These are phyloP conservation scores for Sporothrix euskadiensis DNA, from an alignment of 2,329 filamentous ascomycete species.

Conservation along the genomic window DNA sequence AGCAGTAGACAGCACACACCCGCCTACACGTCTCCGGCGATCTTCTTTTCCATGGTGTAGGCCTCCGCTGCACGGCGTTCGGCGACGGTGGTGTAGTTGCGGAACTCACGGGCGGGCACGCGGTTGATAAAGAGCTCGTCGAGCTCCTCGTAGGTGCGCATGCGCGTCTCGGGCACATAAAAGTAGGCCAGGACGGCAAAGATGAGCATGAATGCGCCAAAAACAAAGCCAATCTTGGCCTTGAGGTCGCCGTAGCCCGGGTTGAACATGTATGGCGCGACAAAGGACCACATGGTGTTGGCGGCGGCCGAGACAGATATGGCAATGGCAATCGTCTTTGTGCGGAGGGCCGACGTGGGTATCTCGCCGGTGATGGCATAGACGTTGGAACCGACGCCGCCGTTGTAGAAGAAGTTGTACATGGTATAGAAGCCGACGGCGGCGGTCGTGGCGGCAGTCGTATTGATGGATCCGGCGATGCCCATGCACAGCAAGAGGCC, in stretches of 20 bases:
- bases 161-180: constrained; percentile 56
- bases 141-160: constrained; percentile 24
- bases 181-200: constrained; percentile 43
- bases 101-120: constrained; percentile 25
- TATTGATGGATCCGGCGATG: constrained; percentile 34
- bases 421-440: constrained; percentile 35
- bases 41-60: not conserved
- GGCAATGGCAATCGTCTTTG: constrained; percentile 34
- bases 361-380: constrained; percentile 35
- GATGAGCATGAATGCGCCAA: constrained; percentile 33
- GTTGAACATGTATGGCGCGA: constrained; percentile 37
- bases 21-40: too few species aligned
- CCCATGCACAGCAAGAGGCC: constrained; percentile 39
- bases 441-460: constrained; percentile 31
- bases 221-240: constrained; percentile 36
- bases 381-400: constrained; percentile 35
- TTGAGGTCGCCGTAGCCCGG: constrained; percentile 35
- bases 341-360: constrained; percentile 34
- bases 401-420: constrained; percentile 35
- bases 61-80: constrained; percentile 25
- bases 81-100: constrained; percentile 20
- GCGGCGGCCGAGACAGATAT: constrained; percentile 27
- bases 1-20: too few species aligned
- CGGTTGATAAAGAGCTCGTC: constrained; percentile 27
- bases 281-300: constrained; percentile 33